Evolutionary conservation across 2,329 filamentous ascomycete species (phyloP).

Genomic region (Neonectria ditissima): DNA sequence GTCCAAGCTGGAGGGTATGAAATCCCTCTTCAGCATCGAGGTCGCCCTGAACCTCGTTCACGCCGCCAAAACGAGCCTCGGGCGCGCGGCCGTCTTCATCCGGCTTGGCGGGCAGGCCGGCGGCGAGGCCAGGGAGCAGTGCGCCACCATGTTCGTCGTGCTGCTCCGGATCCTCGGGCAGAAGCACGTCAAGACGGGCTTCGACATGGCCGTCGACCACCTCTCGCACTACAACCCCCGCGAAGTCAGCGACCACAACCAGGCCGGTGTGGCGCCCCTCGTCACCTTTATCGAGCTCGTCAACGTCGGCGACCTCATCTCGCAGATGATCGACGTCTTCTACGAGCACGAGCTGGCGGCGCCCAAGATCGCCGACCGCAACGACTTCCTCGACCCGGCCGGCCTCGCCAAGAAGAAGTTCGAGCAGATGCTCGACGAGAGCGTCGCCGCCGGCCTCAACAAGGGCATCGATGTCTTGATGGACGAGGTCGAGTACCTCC

Average conservation of each 20-base stretch:
- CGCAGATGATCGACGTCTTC: constrained; percentile 99
- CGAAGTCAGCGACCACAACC: constrained; percentile 78
- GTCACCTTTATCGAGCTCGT: constrained; percentile 97
- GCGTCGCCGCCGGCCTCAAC: constrained; percentile 93
- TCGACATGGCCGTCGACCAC: constrained; percentile 92
- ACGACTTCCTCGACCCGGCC: constrained; percentile 93
- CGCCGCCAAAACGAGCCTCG: constrained; percentile 86
- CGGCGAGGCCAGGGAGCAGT: constrained; percentile 87
- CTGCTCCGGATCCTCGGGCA: constrained; percentile 87
- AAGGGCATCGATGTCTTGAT: constrained; percentile 98
- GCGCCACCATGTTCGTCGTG: constrained; percentile 86
- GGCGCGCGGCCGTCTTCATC: constrained; percentile 86
- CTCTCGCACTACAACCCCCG: constrained; percentile 92
- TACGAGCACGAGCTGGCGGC: constrained; percentile 94
- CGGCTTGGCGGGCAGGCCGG: constrained; percentile 82
- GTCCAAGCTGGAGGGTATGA: constrained; percentile 92
- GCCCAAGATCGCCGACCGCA: constrained; percentile 85
- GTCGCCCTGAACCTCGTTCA: constrained; percentile 92
- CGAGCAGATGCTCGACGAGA: constrained; percentile 98
- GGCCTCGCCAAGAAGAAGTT: constrained; percentile 98
- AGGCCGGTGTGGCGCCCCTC: constrained; percentile 84
- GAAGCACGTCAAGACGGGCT: constrained; percentile 90
- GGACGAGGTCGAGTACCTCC: constrained; percentile 97
- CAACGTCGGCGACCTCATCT: constrained; percentile 97
- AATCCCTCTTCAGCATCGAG: constrained; percentile 95